Base-by-base conservation (phyloP, 257 asterid species). In the Anisodus acutangulus region DNA sequence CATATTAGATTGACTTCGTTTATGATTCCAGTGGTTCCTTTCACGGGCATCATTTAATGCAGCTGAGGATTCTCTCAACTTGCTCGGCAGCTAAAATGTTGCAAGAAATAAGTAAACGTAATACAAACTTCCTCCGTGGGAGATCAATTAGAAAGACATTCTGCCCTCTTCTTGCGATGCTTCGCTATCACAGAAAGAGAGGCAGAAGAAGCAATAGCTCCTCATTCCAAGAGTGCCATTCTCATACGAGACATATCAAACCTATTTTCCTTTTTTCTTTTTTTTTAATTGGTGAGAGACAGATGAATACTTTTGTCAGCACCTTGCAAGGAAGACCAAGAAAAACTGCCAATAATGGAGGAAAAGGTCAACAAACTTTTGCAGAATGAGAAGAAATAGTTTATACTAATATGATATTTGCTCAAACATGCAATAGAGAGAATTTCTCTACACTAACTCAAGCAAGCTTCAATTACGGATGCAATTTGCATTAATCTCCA, bases 291-390 rank as follows among this genome's bases (percentile, higher is more conserved):
- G 35, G 9, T 17, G 22, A 55, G n/a, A 41, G 54, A 64, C 71
- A 70, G 78, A 70, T 41, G 35, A 70, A 17, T 17, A 54, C 79
- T 70, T 69, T 70, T 45, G 53, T 70, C 55, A 70, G 55, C 35
- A 41, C 79, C 55, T 70, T 16, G 35, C 35, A 41, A 70, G 55
- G 8, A 41, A 41, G 79, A 41, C 35, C 55, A 45, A 19, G 35
- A 43, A 70, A 41, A 41, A 41, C 79, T 70, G 35, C 35, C 55
- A 70, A 43, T 39, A 70, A 41, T 70, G 79, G 55, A 69, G 31
- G 22, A 70, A 26, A 64, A 16, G 8, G 55, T 70, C n/a, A 41
- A 5, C 53, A 69, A 22, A 41, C 54, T 69, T 69, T 17, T 47
- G 35, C 15, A 41, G 4, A 11, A 31, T 12, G 4, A 41, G 55